phyloP scores from a whole-genome alignment of 306 rosid genomes.

The Acacia acuminata region DNA sequence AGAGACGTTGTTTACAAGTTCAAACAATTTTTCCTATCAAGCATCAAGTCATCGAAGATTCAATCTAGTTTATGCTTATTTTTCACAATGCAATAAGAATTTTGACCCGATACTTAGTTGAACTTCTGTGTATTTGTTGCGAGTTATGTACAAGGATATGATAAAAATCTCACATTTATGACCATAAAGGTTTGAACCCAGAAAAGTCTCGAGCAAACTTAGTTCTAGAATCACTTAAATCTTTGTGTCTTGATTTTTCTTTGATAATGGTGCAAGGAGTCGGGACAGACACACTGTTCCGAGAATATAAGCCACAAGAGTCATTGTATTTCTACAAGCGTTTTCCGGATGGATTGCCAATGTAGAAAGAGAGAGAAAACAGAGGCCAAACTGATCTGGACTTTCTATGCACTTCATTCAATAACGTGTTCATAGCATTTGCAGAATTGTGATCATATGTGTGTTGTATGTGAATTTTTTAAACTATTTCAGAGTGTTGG shows the following conservation, averaged over 20 bases:
- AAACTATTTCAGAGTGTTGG: not conserved
- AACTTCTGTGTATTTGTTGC: constrained; percentile 34
- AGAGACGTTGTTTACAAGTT: not conserved
- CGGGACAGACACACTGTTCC: constrained; percentile 98
- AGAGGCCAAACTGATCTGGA: constrained; percentile 4
- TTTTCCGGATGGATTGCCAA: constrained; percentile 59
- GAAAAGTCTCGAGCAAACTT: not conserved
- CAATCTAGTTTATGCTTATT: not conserved
- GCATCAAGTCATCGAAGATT: not conserved
- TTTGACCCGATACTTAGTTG: not conserved
- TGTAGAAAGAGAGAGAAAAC: constrained; percentile 25
- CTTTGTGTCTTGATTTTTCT: not conserved
- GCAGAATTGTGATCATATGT: not conserved
- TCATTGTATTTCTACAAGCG: constrained; percentile 73
- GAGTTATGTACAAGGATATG: constrained; percentile 79
- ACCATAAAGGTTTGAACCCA: constrained; percentile 68
- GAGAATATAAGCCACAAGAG: constrained; percentile 84
- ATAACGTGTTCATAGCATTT: not conserved
- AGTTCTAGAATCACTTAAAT: not conserved
- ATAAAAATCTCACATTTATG: constrained; percentile 68
- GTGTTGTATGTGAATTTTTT: not conserved
- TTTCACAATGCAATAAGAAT: not conserved
- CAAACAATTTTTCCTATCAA: not conserved
- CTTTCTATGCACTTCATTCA: not conserved
- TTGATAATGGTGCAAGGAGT: constrained; percentile 68